phyloP scores from a whole-genome alignment of 2,329 filamentous ascomycete genomes.

The Phaeophleospora eucalypticola region DNA sequence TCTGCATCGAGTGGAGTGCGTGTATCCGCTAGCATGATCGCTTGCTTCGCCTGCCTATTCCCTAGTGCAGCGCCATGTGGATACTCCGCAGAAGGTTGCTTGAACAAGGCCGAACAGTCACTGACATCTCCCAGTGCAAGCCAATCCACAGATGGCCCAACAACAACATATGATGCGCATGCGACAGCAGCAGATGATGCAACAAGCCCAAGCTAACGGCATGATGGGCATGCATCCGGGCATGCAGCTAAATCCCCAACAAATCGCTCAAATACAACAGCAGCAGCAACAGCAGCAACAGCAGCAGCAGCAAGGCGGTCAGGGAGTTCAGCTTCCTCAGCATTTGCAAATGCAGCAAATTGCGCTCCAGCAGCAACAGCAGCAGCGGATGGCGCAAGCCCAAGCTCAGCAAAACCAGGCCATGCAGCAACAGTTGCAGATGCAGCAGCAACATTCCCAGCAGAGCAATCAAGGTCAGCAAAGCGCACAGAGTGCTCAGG shows the following conservation, averaged over 20 bases:
- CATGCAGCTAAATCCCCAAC: slow-evolving; percentile 32
- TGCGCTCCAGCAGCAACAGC: slow-evolving; percentile 36
- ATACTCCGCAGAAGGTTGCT: background rate
- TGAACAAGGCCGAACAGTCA: background rate
- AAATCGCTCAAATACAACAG: slow-evolving; percentile 34
- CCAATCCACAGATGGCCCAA: slow-evolving; percentile 26
- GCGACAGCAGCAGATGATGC: slow-evolving; percentile 45
- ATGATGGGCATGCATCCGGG: slow-evolving; percentile 22
- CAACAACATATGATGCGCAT: slow-evolving; percentile 39
- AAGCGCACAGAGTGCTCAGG: slow-evolving; percentile 37
- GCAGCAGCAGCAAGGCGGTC: slow-evolving; percentile 27
- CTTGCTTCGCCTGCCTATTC: background rate
- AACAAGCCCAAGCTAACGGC: slow-evolving; percentile 34
- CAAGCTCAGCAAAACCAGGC: slow-evolving; percentile 35
- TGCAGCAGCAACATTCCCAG: slow-evolving; percentile 49
- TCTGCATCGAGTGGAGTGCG: background rate
- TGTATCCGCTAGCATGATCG: background rate
- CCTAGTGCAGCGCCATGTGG: background rate
- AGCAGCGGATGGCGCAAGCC: slow-evolving; percentile 35
- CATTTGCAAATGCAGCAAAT: slow-evolving; percentile 37
- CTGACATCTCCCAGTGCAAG: slow-evolving; percentile 34
- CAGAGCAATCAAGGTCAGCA: slow-evolving; percentile 47
- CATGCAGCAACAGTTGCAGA: slow-evolving; percentile 37
- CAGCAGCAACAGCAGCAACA: slow-evolving; percentile 42
- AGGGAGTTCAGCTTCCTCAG: slow-evolving; percentile 20